These are phyloP conservation scores for Draba incana DNA, from an alignment of 345 rosid genomes.

Conservation along the genomic window DNA sequence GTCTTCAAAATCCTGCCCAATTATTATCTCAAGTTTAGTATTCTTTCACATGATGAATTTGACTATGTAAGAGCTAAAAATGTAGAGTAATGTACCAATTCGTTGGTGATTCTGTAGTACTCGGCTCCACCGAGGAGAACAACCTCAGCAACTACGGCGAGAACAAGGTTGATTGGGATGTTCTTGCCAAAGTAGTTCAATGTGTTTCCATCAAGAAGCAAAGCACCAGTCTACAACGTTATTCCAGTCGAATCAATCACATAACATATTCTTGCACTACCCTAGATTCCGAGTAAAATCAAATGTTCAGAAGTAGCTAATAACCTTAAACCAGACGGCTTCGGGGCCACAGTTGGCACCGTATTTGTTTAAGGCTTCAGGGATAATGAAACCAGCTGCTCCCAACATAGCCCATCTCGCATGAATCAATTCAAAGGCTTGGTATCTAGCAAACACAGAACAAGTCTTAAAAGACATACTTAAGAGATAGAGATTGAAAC, in stretches of 20 bases:
- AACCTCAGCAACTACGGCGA: constrained; percentile 83
- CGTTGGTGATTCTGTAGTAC: constrained; percentile 93
- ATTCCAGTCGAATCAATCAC: constrained; percentile 1
- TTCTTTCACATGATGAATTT: neutral
- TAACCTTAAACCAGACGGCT: constrained; percentile 97
- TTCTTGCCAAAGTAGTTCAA: constrained; percentile 90
- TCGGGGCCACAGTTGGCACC: constrained; percentile 99
- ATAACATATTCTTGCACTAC: constrained; percentile 12
- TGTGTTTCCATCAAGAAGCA: constrained; percentile 95
- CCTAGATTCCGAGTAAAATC: neutral
- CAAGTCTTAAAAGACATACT: neutral
- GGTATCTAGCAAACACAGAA: constrained; percentile 56
- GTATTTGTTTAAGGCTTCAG: constrained; percentile 92
- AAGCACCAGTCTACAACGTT: constrained; percentile 82
- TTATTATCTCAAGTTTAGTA: neutral
- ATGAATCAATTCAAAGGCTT: constrained; percentile 89
- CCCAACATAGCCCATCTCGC: constrained; percentile 99
- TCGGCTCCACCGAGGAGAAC: constrained; percentile 96
- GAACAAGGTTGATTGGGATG: constrained; percentile 82
- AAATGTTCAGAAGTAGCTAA: neutral
- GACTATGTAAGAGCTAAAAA: neutral
- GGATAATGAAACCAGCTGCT: constrained; percentile 93
- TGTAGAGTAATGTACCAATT: constrained; percentile 57
- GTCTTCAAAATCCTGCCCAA: constrained; percentile 79
- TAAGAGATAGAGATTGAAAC: neutral